phyloP scores from a whole-genome alignment of 2,329 filamentous ascomycete species.

The Xylaria sp. region DNA sequence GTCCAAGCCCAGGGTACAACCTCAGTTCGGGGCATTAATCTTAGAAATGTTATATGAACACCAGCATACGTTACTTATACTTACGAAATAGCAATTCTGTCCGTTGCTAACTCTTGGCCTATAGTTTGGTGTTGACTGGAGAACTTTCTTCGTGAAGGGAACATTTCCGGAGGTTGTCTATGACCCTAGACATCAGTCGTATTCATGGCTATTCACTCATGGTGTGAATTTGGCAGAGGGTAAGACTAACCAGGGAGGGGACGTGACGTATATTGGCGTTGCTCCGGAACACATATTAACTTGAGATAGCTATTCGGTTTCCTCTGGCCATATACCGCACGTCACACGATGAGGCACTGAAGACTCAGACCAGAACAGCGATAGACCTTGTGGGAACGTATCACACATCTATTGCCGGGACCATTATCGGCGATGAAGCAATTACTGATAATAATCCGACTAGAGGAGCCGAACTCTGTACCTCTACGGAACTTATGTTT shows the following conservation, averaged over 20 bases:
- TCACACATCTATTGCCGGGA: slow-evolving; percentile 56
- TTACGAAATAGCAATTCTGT: neutral
- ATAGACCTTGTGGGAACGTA: slow-evolving; percentile 53
- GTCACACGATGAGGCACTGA: slow-evolving; percentile 52
- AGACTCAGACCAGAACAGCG: slow-evolving; percentile 52
- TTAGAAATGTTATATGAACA: neutral
- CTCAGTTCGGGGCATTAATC: no score
- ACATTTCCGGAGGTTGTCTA: slow-evolving; percentile 48
- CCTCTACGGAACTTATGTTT: slow-evolving; percentile 48
- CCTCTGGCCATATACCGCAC: slow-evolving; percentile 56
- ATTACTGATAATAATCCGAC: slow-evolving; percentile 53
- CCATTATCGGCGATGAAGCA: slow-evolving; percentile 56
- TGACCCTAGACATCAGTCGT: slow-evolving; percentile 43
- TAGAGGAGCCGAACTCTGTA: slow-evolving; percentile 51
- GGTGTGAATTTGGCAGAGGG: slow-evolving; percentile 59
- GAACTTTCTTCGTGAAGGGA: slow-evolving; percentile 50
- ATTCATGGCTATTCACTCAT: slow-evolving; percentile 53
- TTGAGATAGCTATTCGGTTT: slow-evolving; percentile 53
- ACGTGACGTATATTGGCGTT: neutral
- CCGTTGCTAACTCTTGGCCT: slow-evolving; percentile 3
- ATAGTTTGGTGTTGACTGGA: slow-evolving; percentile 51
- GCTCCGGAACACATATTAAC: neutral
- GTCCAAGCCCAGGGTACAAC: neutral
- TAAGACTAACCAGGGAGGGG: slow-evolving; percentile 34
- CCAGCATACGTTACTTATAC: neutral